Evolutionary conservation across 2,329 filamentous ascomycete species (phyloP).

Genomic region (Xylaria sp.): DNA sequence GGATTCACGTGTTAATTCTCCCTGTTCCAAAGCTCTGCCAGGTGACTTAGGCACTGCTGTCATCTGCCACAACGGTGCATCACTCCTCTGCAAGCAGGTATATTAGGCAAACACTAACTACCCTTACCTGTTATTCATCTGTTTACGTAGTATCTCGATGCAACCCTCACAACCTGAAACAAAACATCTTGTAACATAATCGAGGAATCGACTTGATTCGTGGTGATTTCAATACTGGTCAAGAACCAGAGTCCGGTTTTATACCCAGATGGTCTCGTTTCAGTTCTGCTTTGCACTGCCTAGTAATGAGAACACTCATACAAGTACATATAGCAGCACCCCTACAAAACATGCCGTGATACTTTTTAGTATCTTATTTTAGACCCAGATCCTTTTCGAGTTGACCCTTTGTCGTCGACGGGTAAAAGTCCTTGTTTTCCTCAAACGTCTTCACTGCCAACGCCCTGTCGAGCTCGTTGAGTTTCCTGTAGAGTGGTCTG

Average conservation of each 20-base stretch:
- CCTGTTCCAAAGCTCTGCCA: constrained; percentile 3
- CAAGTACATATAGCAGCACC: not conserved
- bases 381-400: constrained; percentile 82
- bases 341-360: not conserved
- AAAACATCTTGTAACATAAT: not conserved
- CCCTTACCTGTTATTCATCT: not conserved
- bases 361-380: constrained; percentile 37
- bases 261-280: not conserved
- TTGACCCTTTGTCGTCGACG: constrained; percentile 89
- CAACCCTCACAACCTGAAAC: not conserved
- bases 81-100: not conserved
- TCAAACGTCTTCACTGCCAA: constrained; percentile 85
- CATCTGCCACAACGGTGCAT: constrained; percentile 4
- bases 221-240: no score
- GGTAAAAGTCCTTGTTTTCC: constrained; percentile 91
- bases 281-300: not conserved
- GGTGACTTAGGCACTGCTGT: not conserved
- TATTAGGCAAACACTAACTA: not conserved
- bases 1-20: constrained; percentile 34
- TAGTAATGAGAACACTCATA: not conserved
- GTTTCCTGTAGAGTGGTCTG: constrained; percentile 79
- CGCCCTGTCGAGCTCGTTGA: constrained; percentile 78
- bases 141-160: not conserved
- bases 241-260: not conserved
- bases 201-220: not conserved